Conservation (phyloP, 1,284 basidiomycete species). For the Cutaneotrichosporon cavernicola region DNA sequence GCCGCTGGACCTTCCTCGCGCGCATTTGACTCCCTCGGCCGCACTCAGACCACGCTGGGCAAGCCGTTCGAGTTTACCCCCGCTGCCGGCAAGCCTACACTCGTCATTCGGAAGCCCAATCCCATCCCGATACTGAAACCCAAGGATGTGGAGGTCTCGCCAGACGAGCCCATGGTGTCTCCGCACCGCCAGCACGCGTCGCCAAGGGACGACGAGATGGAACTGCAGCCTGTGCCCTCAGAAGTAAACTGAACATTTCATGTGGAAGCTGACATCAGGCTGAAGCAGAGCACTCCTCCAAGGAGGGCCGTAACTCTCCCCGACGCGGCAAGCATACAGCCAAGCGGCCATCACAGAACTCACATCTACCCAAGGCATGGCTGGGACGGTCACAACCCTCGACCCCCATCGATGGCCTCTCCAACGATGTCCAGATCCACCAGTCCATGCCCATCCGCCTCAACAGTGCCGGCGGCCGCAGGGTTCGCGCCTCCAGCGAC, state of each 20-base stretch:
- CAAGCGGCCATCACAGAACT: conserved; percentile 27
- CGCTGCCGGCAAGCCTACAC: not conserved
- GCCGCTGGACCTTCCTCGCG: conserved; percentile 4
- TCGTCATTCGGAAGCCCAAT: conserved; percentile 6
- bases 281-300: not conserved
- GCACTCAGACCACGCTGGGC: not conserved
- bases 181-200: not conserved
- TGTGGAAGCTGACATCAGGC: conserved; percentile 4
- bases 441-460: conserved; percentile 19
- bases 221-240: not conserved
- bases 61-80: conserved; percentile 9
- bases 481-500: conserved; percentile 1
- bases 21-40: not conserved
- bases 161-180: not conserved
- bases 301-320: conserved; percentile 3
- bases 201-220: not conserved
- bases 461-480: not conserved
- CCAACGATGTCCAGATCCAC: conserved; percentile 16
- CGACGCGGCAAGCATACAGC: conserved; percentile 19
- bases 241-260: conserved; percentile 2
- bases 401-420: conserved; percentile 11
- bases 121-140: conserved; percentile 5
- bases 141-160: not conserved
- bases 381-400: conserved; percentile 10
- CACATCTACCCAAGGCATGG: conserved; percentile 16